Base-by-base conservation (phyloP, 1,139 yeast genomes). In the Kodamaea alishanica region DNA sequence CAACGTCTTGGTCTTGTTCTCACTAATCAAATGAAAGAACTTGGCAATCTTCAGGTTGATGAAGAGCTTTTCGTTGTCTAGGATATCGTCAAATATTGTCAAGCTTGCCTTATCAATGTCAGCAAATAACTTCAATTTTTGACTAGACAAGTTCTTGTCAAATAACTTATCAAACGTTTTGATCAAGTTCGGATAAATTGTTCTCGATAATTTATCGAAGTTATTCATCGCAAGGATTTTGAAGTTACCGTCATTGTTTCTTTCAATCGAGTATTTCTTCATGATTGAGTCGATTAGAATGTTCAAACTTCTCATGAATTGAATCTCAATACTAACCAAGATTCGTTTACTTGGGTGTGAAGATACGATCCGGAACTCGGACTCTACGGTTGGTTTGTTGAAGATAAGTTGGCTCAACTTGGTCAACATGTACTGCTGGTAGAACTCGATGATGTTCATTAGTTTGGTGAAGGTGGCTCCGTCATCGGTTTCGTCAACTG, bases 241-340 rank as follows among this genome's bases (percentile, higher is more conserved):
- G 52, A 57, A 71, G 7, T 61, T 54, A 28, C 63, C 63, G 10
- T 60, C 57, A 28, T 56, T 60, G 27, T 52, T 46, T 39, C 67
- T 54, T 43, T 71, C 75, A 8, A 66, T 53, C 28, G 60, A 61
- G 44, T 68, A 71, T 44, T 58, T 67, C 44, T 75, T 70, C 50
- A 77, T 59, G 28, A 75, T 66, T 6, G 77, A 67, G 44, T 78
- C 80, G 9, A 76, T 50, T 3, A 76, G 57, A 6, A 73, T 63
- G 38, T 73, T 75, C 54, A 78, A 65, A 11, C 81, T 73, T 38
- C 71, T 56, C 46, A 76, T 59, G 45, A 77, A 76, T 47, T 75
- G 77, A 30, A 63, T 60, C 47, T 76, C 75, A 28, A 75, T 61
- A 24, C 70, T 72, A 1, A 66, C 61, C 26, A 72, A 47, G 5